Conservation (phyloP, 352 stramenopile genomes). For the Phytophthora sansomeana region DNA sequence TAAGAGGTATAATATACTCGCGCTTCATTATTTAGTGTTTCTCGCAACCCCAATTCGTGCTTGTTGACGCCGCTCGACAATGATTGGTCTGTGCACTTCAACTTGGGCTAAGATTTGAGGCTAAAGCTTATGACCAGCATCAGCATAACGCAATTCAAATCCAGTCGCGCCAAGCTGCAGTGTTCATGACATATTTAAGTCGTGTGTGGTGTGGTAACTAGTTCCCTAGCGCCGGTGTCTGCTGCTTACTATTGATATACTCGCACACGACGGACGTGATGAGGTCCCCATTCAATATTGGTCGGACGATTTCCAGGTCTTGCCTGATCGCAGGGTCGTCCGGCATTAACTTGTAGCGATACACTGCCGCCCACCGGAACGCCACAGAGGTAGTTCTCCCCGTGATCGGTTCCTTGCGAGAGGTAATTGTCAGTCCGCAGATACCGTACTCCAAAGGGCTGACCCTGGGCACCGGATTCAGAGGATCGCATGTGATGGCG, state of each 20-base stretch:
- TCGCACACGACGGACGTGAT: neutral
- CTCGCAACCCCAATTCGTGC: too few species aligned
- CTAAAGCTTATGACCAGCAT: too few species aligned
- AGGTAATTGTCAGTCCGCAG: slow-evolving; percentile 22
- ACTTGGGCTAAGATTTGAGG: too few species aligned
- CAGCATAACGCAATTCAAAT: too few species aligned
- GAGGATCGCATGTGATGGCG: slow-evolving; percentile 25
- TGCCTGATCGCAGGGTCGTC: slow-evolving; percentile 18
- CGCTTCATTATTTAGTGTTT: too few species aligned
- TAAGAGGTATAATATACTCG: too few species aligned
- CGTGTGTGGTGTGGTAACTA: neutral
- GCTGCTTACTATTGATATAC: neutral
- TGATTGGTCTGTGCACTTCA: too few species aligned
- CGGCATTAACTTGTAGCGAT: slow-evolving; percentile 29
- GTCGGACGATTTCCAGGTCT: slow-evolving; percentile 8
- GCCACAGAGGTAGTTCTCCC: slow-evolving; percentile 6
- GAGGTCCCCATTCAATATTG: neutral
- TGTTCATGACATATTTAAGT: too few species aligned
- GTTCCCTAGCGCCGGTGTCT: neutral
- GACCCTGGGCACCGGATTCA: slow-evolving; percentile 9
- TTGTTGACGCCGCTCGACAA: too few species aligned
- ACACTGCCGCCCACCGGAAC: slow-evolving; percentile 21
- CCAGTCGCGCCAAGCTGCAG: too few species aligned
- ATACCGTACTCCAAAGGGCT: slow-evolving; percentile 18
- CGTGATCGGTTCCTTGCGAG: slow-evolving; percentile 9